Percentiles rank a stretch among this genome's conserved stretches.
phyloP scores from a whole-genome alignment of 768 basidiomycete species.

The Hirschioporus abietinus region DNA sequence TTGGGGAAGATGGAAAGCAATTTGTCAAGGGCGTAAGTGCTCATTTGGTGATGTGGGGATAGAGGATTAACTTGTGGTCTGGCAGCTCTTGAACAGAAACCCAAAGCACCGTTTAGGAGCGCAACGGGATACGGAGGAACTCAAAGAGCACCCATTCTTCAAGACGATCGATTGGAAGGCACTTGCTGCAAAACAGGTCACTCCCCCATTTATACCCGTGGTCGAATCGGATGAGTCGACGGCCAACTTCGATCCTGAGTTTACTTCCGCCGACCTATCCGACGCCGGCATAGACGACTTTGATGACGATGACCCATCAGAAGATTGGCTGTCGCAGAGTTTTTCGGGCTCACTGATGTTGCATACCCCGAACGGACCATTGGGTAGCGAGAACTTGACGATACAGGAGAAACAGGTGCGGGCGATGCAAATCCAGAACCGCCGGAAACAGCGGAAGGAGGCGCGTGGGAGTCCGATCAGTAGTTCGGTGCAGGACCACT shows the following conservation, averaged over 20 bases:
- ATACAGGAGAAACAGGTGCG: slow-evolving; percentile 5
- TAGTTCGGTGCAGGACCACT: slow-evolving; percentile 92
- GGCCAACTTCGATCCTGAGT: slow-evolving; percentile 98
- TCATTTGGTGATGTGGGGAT: background rate
- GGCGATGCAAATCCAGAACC: slow-evolving; percentile 12
- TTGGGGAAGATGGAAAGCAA: slow-evolving; percentile 96
- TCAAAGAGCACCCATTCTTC: slow-evolving; percentile 97
- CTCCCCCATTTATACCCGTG: slow-evolving; percentile 95
- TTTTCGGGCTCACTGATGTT: slow-evolving; percentile 23
- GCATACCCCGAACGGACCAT: slow-evolving; percentile 73
- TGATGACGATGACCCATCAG: slow-evolving; percentile 58
- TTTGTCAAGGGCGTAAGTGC: slow-evolving; percentile 93
- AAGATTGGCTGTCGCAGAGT: slow-evolving; percentile 56
- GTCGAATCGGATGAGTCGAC: slow-evolving; percentile 98
- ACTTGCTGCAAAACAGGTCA: slow-evolving; percentile 80
- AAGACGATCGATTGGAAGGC: slow-evolving; percentile 86
- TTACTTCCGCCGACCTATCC: slow-evolving; percentile 86
- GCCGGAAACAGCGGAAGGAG: slow-evolving; percentile 37
- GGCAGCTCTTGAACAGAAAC: slow-evolving; percentile 92
- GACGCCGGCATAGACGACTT: slow-evolving; percentile 51
- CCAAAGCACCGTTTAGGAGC: slow-evolving; percentile 97
- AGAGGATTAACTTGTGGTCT: slow-evolving; percentile 10
- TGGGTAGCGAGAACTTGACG: slow-evolving; percentile 50
- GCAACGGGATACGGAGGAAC: slow-evolving; percentile 81
- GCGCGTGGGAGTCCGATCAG: slow-evolving; percentile 68